These are phyloP conservation scores for Starmerella vitae DNA, from an alignment of 805 yeast species.

Conservation along the genomic window DNA sequence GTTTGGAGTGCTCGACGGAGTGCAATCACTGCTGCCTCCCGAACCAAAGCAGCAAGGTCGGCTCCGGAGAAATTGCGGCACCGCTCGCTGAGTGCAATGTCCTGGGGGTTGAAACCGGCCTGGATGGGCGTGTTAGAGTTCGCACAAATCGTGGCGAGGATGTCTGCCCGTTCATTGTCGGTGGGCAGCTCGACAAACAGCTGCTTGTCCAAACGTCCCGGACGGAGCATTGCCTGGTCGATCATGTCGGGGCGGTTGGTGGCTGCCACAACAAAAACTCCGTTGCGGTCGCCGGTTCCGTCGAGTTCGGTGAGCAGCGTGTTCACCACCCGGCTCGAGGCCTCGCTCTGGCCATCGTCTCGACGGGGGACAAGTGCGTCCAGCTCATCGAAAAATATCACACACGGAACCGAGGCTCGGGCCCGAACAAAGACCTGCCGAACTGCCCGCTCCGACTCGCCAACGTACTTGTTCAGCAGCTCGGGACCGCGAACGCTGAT, in stretches of 20 bases:
- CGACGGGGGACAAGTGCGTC: conserved; percentile 94
- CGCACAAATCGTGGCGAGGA: conserved; percentile 58
- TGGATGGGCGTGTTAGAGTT: conserved; percentile 54
- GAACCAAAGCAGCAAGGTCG: conserved; percentile 76
- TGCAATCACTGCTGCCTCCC: conserved; percentile 90
- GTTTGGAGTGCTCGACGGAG: conserved; percentile 35
- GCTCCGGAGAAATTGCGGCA: conserved; percentile 93
- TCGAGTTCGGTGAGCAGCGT: conserved; percentile 88
- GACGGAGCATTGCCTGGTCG: conserved; percentile 95
- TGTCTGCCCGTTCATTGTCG: conserved; percentile 64
- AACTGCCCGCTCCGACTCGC: conserved; percentile 88
- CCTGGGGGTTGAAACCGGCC: conserved; percentile 42
- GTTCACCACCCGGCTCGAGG: conserved; percentile 86
- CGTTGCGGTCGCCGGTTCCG: conserved; percentile 83
- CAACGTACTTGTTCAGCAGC: conserved; percentile 82
- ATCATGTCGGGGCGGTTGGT: conserved; percentile 97
- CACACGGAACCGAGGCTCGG: conserved; percentile 84
- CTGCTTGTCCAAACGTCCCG: conserved; percentile 90
- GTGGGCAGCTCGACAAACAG: conserved; percentile 81
- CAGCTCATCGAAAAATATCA: conserved; percentile 87
- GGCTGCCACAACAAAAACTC: conserved; percentile 91
- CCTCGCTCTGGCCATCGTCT: conserved; percentile 75
- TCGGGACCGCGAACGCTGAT: conserved; percentile 96
- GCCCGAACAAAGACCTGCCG: conserved; percentile 89
- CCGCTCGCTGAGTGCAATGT: conserved; percentile 59